phyloP scores from a whole-genome alignment of 176 grass and related monocot species.

The Zoysia japonica region DNA sequence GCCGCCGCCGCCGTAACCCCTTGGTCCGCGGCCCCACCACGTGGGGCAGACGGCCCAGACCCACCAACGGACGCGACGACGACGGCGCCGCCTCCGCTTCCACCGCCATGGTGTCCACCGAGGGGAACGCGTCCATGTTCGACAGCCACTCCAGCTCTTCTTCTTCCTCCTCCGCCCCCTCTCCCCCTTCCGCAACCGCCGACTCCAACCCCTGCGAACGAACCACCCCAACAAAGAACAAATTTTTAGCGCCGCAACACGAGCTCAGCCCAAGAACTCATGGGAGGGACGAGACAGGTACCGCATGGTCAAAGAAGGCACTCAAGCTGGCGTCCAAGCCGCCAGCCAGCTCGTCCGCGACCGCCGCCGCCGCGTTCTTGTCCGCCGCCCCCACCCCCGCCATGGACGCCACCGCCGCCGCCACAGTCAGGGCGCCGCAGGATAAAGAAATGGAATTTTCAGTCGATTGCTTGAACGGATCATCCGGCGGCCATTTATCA shows the following conservation, averaged over 20 bases:
- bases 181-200: constrained; percentile 36
- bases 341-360: constrained; percentile 33
- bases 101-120: constrained; percentile 40
- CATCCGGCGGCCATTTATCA: constrained; percentile 45
- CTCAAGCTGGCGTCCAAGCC: constrained; percentile 41
- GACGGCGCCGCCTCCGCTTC: constrained; percentile 27
- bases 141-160: constrained; percentile 87
- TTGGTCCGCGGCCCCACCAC: constrained; percentile 60
- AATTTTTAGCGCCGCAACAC: constrained; percentile 25
- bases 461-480: constrained; percentile 42
- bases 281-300: constrained; percentile 17
- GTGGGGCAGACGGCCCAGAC: constrained; percentile 16
- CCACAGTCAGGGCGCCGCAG: constrained; percentile 18
- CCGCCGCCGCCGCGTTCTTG: constrained; percentile 31
- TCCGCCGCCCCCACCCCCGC: constrained; percentile 20
- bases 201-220: constrained; percentile 47
- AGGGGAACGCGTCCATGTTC: constrained; percentile 84
- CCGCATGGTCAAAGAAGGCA: constrained; percentile 60
- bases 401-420: constrained; percentile 46
- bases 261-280: not conserved
- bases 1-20: constrained; percentile 39
- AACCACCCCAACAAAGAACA: constrained; percentile 30
- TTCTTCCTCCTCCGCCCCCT: constrained; percentile 56
- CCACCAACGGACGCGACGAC: constrained; percentile 5
- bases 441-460: constrained; percentile 50